Base-by-base conservation (phyloP, 2,329 filamentous ascomycete genomes). In the Magnaporthiopsis rhizophila region DNA sequence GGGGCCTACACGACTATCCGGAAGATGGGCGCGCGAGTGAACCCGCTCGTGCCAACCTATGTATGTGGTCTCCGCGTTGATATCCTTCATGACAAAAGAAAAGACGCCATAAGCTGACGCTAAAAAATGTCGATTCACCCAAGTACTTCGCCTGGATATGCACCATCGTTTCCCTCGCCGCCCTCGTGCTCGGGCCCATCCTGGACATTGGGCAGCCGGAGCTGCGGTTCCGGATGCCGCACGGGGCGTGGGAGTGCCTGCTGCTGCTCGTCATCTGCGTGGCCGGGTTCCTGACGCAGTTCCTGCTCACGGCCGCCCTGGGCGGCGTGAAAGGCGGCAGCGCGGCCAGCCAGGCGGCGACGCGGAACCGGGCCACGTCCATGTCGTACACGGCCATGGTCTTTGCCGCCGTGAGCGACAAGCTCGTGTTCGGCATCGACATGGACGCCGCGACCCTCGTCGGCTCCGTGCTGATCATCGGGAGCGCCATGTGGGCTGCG, bases 211-310 rank as follows among this genome's bases (percentile, higher is more conserved):
- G 73, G 28, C 80, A 83, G 67, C 82, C 81, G 5, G 76, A 69
- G 11, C 68, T 85, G 69, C 74, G 72, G 28, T 79, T 83, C 68
- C 75, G 73, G 1, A 70, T 80, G 34, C 78, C 80, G 1, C 69
- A 74, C 4, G 73, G 78, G 32, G 15, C 70, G 57, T 76, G 75
- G 63, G 79, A 93, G 72, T 94, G 90, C 88, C 73, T 77, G 0
- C 81, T 92, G 56, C 77, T 97, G 21, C 64, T 87, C 0, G 83
- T 88, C 53, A 78, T 96, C 4, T 91, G 90, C 0, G 71, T 86
- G 0, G 88, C 88, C 68, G 93, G 93, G 0, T 94, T 97, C 72
- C 74, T 89, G 28, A 89, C 94, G 84, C 93, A 97, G 82, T 92
- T 92, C 69, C 80, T 96, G n/a, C 78, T 96, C 24, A 95, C 92